Percentiles rank a stretch among this genome's conserved stretches.
phyloP scores from a whole-genome alignment of 78 protist genomes.

The Dictyostelium intermedium region DNA sequence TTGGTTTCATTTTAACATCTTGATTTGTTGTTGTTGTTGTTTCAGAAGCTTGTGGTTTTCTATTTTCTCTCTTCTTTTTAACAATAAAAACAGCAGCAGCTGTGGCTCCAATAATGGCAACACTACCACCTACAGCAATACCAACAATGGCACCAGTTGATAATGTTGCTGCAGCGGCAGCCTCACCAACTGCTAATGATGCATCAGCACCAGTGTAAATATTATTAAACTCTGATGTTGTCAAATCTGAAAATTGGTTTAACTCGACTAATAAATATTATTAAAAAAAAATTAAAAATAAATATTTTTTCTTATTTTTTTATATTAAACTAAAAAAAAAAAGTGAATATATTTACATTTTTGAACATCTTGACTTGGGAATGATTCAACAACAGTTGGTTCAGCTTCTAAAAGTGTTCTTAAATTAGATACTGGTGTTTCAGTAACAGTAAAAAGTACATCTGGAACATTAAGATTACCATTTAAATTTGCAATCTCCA shows the following conservation, averaged over 20 bases:
- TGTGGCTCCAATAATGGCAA: not conserved
- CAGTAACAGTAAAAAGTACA: not conserved
- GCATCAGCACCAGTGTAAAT: constrained; percentile 26
- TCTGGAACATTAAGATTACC: constrained; percentile 7
- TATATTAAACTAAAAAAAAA: not conserved
- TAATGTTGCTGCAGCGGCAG: constrained; percentile 6
- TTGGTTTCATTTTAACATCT: not conserved
- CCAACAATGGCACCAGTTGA: constrained; percentile 71
- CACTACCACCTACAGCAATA: constrained; percentile 57
- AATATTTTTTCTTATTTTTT: not conserved
- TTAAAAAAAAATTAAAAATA: not conserved
- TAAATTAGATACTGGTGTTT: not conserved
- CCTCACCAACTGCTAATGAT: not conserved
- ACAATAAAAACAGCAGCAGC: not conserved
- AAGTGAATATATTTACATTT: not conserved
- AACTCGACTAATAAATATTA: not conserved
- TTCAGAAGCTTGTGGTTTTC: not conserved
- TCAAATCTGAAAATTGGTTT: constrained; percentile 28
- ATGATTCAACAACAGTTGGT: constrained; percentile 14
- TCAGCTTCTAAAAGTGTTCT: not conserved
- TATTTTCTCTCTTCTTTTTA: not conserved
- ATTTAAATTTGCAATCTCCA: not conserved
- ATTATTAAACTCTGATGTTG: not conserved
- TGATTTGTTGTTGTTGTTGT: not conserved
- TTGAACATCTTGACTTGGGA: not conserved